Conservation (phyloP, 768 basidiomycete genomes). For the Mycena rosella region DNA sequence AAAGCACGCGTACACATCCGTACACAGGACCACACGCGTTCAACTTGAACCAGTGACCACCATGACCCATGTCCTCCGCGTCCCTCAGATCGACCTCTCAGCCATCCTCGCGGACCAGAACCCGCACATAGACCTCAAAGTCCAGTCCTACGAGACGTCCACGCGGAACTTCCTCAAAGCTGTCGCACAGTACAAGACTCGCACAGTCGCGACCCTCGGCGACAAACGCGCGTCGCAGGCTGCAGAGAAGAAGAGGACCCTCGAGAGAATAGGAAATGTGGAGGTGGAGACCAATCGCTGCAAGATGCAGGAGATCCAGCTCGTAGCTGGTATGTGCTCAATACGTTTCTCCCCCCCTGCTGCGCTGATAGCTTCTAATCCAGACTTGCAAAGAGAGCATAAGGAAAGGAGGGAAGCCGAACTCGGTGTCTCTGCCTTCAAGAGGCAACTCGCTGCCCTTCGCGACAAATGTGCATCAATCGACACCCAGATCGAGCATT, state of each 20-base stretch:
- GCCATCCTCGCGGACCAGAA: slow-evolving; percentile 65
- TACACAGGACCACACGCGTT: slow-evolving; percentile 4
- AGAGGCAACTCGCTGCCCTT: slow-evolving; percentile 74
- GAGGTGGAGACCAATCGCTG: slow-evolving; percentile 82
- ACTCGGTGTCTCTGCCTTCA: slow-evolving; percentile 67
- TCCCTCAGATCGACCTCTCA: slow-evolving; percentile 73
- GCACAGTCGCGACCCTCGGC: slow-evolving; percentile 76
- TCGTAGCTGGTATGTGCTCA: slow-evolving; percentile 82
- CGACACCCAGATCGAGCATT: slow-evolving; percentile 81
- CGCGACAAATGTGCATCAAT: slow-evolving; percentile 70
- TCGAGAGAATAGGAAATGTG: slow-evolving; percentile 71
- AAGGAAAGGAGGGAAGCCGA: slow-evolving; percentile 82
- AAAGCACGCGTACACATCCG: too few relatives aligned
- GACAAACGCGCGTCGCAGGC: slow-evolving; percentile 73
- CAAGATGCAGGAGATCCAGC: slow-evolving; percentile 83
- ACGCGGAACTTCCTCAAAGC: slow-evolving; percentile 81
- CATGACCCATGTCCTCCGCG: slow-evolving; percentile 41
- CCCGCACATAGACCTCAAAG: slow-evolving; percentile 74
- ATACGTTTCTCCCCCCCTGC: not conserved
- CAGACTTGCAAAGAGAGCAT: slow-evolving; percentile 77
- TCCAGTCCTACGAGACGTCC: slow-evolving; percentile 72
- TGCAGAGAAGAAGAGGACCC: slow-evolving; percentile 69
- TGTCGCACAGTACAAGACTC: slow-evolving; percentile 78
- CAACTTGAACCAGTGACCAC: too few relatives aligned
- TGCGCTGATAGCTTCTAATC: not conserved